Evolutionary conservation across 345 rosid species (phyloP).

Genomic region (Lepidium didymum): DNA sequence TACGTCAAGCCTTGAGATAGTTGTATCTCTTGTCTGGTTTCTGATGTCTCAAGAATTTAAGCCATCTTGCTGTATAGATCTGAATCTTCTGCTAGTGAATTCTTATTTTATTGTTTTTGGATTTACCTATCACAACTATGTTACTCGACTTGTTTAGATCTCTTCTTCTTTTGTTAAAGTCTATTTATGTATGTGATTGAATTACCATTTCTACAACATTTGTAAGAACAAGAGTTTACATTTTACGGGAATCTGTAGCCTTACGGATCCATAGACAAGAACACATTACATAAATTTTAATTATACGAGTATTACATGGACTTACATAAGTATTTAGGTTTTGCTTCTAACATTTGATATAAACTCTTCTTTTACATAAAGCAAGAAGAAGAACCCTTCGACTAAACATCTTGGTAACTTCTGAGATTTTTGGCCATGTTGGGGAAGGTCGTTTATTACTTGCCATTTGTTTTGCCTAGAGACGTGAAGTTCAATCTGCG

Average conservation of each 20-base stretch:
- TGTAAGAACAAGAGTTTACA: neutral
- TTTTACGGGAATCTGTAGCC: neutral
- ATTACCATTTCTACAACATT: neutral
- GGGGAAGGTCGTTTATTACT: neutral
- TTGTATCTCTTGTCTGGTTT: neutral
- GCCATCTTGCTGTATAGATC: neutral
- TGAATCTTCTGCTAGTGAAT: neutral
- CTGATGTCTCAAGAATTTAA: slow-evolving; percentile 2
- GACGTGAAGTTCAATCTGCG: slow-evolving; percentile 81
- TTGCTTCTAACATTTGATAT: neutral
- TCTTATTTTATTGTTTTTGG: neutral
- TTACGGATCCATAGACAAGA: neutral
- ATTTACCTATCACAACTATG: neutral
- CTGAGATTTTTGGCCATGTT: neutral
- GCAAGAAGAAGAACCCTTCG: neutral
- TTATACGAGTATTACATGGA: slow-evolving; percentile 12
- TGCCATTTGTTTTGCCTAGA: slow-evolving; percentile 42
- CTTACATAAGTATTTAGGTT: neutral
- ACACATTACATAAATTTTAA: neutral
- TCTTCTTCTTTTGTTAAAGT: neutral
- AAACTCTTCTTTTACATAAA: slow-evolving; percentile 8
- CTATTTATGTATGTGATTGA: neutral
- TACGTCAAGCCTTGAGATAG: slow-evolving; percentile 34
- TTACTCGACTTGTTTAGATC: neutral
- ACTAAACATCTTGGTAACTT: neutral